Evolutionary conservation across 352 stramenopile species (phyloP).

Genomic region (Pythium sp.): DNA sequence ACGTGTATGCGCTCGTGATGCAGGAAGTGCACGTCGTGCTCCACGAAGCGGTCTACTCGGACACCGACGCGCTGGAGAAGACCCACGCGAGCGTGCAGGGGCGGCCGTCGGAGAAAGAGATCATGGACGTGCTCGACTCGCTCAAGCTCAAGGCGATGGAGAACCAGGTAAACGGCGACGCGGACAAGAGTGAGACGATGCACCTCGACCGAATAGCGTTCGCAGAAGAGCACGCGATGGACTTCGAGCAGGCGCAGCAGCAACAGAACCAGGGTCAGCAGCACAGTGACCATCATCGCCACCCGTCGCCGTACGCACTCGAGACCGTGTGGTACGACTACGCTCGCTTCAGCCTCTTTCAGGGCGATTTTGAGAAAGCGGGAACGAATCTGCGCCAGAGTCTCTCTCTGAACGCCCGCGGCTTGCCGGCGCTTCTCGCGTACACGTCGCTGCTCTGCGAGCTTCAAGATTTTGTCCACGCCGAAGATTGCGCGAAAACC

Average conservation of each 20-base stretch:
- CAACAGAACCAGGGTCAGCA: conserved; percentile 10
- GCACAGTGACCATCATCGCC: not conserved
- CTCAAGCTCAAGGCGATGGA: conserved; percentile 57
- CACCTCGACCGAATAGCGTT: conserved; percentile 68
- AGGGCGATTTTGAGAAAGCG: conserved; percentile 51
- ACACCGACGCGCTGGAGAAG: conserved; percentile 36
- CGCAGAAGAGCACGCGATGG: conserved; percentile 33
- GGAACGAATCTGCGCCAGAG: conserved; percentile 54
- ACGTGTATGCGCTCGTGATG: conserved; percentile 72
- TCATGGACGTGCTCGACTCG: conserved; percentile 28
- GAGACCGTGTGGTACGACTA: conserved; percentile 63
- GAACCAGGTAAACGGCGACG: conserved; percentile 65
- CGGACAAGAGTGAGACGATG: conserved; percentile 59
- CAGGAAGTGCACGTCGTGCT: conserved; percentile 71
- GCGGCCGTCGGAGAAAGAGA: conserved; percentile 23
- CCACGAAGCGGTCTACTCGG: conserved; percentile 52
- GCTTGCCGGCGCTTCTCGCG: conserved; percentile 37
- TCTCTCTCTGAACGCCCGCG: conserved; percentile 43
- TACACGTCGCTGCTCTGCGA: conserved; percentile 64
- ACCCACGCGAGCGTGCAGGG: conserved; percentile 20
- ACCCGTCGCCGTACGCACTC: conserved; percentile 17
- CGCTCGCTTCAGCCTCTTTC: conserved; percentile 49
- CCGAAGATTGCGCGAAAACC: conserved; percentile 46
- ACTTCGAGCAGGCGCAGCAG: not conserved
- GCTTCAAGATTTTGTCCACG: conserved; percentile 40